Base-by-base conservation (phyloP, 2,329 filamentous ascomycete genomes). In the Fusarium domesticum region DNA sequence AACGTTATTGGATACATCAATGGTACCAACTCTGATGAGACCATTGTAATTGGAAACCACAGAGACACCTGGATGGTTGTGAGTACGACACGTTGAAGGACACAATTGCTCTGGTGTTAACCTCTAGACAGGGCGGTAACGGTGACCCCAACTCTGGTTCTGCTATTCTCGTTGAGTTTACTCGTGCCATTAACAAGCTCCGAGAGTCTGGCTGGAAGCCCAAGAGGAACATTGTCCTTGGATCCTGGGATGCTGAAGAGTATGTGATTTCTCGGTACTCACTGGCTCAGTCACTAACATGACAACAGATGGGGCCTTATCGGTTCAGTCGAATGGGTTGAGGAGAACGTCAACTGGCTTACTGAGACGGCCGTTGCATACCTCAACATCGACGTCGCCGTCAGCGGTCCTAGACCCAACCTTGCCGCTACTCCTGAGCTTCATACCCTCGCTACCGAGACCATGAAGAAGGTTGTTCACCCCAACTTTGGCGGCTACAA, bases 291-390 rank as follows among this genome's bases (percentile, higher is more conserved):
- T 2, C 75, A 70, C 1, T 87, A 82, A 81, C 84, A 87, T 52
- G 83, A 76, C 0, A 83, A 87, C 64, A 89, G 95, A 65, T 92
- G 92, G 57, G 87, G 86, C 0, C 70, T 93, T 1, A 66, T 95
- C 6, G 89, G 89, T 1, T 89, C 84, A 4, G 91, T 87, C 0
- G 89, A 95, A 60, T 95, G 87, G 86, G 87, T 95, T 0, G 88
- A 95, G 60, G 88, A 95, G 46, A 84, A 88, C 47, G 65, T 89
- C 1, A 81, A 85, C 1, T 93, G 87, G 87, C 76, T 95, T 2
- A 78, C 75, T 0, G 75, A 80, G 14, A 80, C 83, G 0, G 81
- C 85, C 6, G 78, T 95, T 39, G 80, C 85, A 0, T 95, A 95
- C 56, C 70, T 95, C 41, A 95, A 95, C 58, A 81, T 93, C 19